Evolutionary conservation across 176 grass and related monocot genomes (phyloP), one percentile per base, ranked within the genome.

Genomic region (Cenchrus americanus): DNA sequence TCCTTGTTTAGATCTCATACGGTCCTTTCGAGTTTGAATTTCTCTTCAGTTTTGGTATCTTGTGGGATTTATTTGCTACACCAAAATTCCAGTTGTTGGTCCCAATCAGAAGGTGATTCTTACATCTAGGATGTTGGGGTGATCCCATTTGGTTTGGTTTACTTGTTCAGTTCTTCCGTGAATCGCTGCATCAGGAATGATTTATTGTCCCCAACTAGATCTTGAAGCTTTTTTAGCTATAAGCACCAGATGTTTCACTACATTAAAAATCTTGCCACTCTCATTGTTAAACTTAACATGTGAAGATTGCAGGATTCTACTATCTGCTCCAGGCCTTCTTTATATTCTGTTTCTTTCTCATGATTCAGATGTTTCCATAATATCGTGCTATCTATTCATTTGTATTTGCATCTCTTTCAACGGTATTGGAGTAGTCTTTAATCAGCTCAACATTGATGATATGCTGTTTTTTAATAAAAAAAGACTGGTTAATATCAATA

Each of bases 1-100:
- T 42, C 51, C 12, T 80, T 41, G 0, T 54, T 71, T 71, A 55
- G 18, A 89, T 71, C 78, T 64, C 23, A 10, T 18, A n/a, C 46
- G 64, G 71, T 89, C 14, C 5, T 82, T 78, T 82, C 50, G 14
- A 41, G 27, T 7, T 62, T 47, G 57, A 65, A 83, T 76, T 42
- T 76, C n/a, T 54, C 49, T 55, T 22, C 55, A 66, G 49, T 55
- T 57, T 14, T 64, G 53, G 30, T 66, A 61, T 22, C 48, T 1
- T 21, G 13, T 70, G 42, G 54, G 52, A 77, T 68, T 68, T 58
- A 53, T 78, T 58, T 30, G 3, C 75, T 81, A 14, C 6, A 82
- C 21, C 0, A 32, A 59, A 46, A 21, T 70, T 54, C 52, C 60
- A 40, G 66, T 82, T 48, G 10, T 9, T 71, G 22, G 22, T 62